These are phyloP conservation scores for Geotrichum bryndzae DNA, from an alignment of 1,139 yeast genomes.

Conservation along the genomic window DNA sequence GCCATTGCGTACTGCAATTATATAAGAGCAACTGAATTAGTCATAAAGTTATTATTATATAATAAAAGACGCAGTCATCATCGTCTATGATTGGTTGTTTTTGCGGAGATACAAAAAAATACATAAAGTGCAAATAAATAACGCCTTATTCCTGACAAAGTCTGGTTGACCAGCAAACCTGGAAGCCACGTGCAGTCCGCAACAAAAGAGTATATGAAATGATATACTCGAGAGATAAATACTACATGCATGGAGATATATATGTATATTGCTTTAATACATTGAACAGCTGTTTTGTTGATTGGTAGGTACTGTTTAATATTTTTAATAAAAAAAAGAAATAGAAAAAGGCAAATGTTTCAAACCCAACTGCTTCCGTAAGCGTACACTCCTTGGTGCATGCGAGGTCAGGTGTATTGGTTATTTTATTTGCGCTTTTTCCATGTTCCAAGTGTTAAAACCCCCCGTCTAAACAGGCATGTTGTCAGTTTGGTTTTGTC, in stretches of 20 bases:
- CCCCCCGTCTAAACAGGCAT: too few species aligned
- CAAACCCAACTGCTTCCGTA: background rate
- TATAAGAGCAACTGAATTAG: background rate
- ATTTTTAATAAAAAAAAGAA: too few species aligned
- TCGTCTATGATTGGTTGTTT: background rate
- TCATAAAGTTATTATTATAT: background rate
- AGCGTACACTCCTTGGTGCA: background rate
- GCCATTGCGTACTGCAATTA: background rate
- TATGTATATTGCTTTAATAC: background rate
- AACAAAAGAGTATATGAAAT: background rate
- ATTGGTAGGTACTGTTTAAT: too few species aligned
- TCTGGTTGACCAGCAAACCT: too few species aligned
- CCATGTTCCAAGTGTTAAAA: background rate
- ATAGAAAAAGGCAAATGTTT: background rate
- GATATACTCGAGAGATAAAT: background rate
- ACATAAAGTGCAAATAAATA: background rate
- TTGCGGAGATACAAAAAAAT: background rate
- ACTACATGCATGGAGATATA: background rate
- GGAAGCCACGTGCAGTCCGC: background rate
- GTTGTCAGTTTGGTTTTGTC: too few species aligned
- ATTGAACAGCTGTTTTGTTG: background rate
- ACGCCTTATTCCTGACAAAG: background rate
- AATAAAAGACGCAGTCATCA: background rate
- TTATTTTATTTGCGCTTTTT: background rate
- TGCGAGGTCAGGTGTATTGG: background rate